These are phyloP conservation scores for Boletus smithii DNA, from an alignment of 1,284 basidiomycete genomes.

Conservation along the genomic window DNA sequence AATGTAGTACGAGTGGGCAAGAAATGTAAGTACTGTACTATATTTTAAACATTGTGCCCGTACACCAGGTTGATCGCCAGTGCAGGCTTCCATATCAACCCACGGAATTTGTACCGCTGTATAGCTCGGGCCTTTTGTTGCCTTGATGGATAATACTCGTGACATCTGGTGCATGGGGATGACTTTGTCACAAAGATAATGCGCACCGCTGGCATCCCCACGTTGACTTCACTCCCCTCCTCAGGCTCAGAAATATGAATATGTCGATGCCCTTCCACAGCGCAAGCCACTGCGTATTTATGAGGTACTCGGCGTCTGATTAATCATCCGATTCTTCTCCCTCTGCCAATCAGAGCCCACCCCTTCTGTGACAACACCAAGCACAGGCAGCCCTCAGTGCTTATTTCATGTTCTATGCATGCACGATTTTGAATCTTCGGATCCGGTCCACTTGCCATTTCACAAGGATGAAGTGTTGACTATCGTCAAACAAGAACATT, in stretches of 20 bases:
- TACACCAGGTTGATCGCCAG: too few species aligned
- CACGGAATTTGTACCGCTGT: neutral
- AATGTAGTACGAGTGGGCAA: too few species aligned
- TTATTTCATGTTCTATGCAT: slow-evolving; percentile 56
- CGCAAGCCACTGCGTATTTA: slow-evolving; percentile 46
- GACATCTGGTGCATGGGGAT: too few species aligned
- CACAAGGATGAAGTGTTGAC: slow-evolving; percentile 62
- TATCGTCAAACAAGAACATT: slow-evolving; percentile 63
- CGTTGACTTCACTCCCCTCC: neutral
- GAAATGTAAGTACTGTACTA: too few species aligned
- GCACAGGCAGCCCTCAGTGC: slow-evolving; percentile 24
- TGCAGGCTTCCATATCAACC: neutral
- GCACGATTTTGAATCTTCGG: slow-evolving; percentile 61
- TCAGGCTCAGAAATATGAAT: slow-evolving; percentile 2
- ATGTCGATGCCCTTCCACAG: neutral
- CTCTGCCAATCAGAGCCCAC: slow-evolving; percentile 30
- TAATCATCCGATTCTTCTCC: slow-evolving; percentile 32
- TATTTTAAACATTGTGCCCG: too few species aligned
- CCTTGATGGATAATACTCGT: too few species aligned
- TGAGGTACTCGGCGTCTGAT: neutral
- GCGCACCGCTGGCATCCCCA: too few species aligned
- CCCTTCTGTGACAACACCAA: slow-evolving; percentile 23
- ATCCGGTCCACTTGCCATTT: slow-evolving; percentile 61
- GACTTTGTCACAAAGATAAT: too few species aligned
- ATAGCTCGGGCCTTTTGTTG: too few species aligned